Evolutionary conservation across 78 protist genomes (phyloP).

Genomic region (Monocercomonoides exilis): DNA sequence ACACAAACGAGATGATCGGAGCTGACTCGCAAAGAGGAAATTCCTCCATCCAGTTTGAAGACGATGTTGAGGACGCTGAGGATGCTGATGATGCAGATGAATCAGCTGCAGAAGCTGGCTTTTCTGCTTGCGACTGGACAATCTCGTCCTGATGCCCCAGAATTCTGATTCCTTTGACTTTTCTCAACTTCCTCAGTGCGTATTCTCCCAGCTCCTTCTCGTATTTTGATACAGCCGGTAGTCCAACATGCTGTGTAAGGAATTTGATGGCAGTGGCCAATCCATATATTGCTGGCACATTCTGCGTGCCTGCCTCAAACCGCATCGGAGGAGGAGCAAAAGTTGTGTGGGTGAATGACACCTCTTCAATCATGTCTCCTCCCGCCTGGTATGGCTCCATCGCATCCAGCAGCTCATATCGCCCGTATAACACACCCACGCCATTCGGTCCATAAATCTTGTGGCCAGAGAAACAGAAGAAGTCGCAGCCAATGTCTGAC

Average conservation of each 20-base stretch:
- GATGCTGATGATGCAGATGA: background rate
- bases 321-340: slow-evolving; percentile 27
- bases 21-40: background rate
- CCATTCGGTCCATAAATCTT: slow-evolving; percentile 53
- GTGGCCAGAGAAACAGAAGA: slow-evolving; percentile 33
- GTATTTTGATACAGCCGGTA: background rate
- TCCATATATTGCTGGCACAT: slow-evolving; percentile 19
- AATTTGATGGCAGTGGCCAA: slow-evolving; percentile 36
- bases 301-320: slow-evolving; percentile 47
- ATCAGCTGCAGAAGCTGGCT: slow-evolving; percentile 15
- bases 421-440: slow-evolving; percentile 36
- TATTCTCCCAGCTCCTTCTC: background rate
- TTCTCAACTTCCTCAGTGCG: background rate
- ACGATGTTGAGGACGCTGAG: background rate
- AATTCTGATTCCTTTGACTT: background rate
- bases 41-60: background rate
- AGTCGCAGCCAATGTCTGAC: slow-evolving; percentile 19
- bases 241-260: background rate
- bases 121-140: background rate
- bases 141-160: background rate
- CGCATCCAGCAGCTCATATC: background rate
- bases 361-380: slow-evolving; percentile 45
- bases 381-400: slow-evolving; percentile 39
- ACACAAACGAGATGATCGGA: slow-evolving; percentile 1
- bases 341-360: slow-evolving; percentile 24